Percentiles rank a stretch among this genome's conserved stretches.
Evolutionary conservation across 225 moss, liverwort and hornwort species (phyloP).

Genomic region (Sphagnum contortum): DNA sequence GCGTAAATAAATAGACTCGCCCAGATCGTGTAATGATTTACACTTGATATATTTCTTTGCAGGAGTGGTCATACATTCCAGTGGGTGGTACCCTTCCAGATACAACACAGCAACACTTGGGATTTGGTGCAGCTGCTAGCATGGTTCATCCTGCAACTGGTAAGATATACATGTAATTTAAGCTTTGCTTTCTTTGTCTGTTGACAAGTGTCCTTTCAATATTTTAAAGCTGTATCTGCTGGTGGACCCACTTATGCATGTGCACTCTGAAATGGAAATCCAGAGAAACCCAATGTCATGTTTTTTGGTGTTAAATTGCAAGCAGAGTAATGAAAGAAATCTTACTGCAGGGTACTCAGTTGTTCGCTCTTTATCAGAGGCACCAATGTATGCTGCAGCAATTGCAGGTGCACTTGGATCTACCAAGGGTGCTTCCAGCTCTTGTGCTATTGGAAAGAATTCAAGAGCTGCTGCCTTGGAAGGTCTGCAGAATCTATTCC

Average conservation of each 20-base stretch:
- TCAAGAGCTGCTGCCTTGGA: constrained; percentile 75
- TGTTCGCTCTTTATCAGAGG: constrained; percentile 92
- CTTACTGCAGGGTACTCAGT: constrained; percentile 78
- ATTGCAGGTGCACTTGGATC: constrained; percentile 70
- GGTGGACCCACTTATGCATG: not conserved
- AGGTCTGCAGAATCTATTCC: constrained; percentile 37
- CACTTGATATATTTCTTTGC: constrained; percentile 4
- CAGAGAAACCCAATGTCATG: too few relatives aligned
- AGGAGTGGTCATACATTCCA: constrained; percentile 99
- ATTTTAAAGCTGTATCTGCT: constrained; percentile 1
- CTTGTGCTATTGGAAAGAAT: constrained; percentile 17
- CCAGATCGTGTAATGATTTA: too few relatives aligned
- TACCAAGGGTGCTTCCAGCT: constrained; percentile 15
- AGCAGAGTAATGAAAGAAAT: too few relatives aligned
- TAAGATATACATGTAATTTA: constrained; percentile 23
- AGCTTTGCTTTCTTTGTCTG: too few relatives aligned
- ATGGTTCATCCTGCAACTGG: constrained; percentile 99
- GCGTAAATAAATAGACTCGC: too few relatives aligned
- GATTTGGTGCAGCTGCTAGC: constrained; percentile 98
- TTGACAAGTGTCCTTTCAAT: constrained; percentile 18
- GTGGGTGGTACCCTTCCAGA: constrained; percentile 80
- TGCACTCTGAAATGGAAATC: too few relatives aligned
- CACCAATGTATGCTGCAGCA: constrained; percentile 91
- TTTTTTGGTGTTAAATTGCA: too few relatives aligned
- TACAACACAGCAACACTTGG: constrained; percentile 89